A percentile compares a stretch with the other conserved stretches of the same genome.
Evolutionary conservation across 257 asterid species (phyloP).

Genomic region (Fraxinus americana): DNA sequence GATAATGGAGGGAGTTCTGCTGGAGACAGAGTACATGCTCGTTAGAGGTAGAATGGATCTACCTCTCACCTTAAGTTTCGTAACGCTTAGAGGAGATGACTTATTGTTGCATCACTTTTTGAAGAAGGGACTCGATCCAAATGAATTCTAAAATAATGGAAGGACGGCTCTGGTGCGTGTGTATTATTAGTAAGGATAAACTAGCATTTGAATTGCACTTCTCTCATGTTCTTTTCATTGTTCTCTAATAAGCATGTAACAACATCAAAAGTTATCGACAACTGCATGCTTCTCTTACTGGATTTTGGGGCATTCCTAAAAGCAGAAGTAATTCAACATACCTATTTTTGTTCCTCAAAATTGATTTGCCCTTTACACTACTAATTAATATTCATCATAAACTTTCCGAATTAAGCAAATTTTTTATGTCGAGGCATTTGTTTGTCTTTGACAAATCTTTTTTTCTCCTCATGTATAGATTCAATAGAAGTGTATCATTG

Average conservation of each 20-base stretch:
- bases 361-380: no score
- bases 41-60: constrained; percentile 91
- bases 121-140: constrained; percentile 87
- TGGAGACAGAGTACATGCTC: constrained; percentile 82
- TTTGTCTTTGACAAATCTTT: neutral
- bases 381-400: neutral
- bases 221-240: constrained; percentile 5
- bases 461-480: constrained; percentile 29
- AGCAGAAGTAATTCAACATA: constrained; percentile 48
- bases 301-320: constrained; percentile 79
- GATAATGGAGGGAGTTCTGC: constrained; percentile 78
- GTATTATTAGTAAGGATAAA: neutral
- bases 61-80: constrained; percentile 85
- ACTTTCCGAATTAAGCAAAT: neutral
- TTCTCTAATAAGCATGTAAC: constrained; percentile 70
- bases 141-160: constrained; percentile 74
- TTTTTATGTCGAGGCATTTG: neutral
- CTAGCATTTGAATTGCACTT: neutral
- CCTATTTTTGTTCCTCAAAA: neutral
- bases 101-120: constrained; percentile 75
- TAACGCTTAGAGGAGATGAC: constrained; percentile 83
- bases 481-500: constrained; percentile 41
- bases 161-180: constrained; percentile 66
- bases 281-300: constrained; percentile 70
- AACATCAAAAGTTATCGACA: constrained; percentile 72